These are phyloP conservation scores for Falciphora oryzae DNA, from an alignment of 2,329 filamentous ascomycete species.

Conservation along the genomic window DNA sequence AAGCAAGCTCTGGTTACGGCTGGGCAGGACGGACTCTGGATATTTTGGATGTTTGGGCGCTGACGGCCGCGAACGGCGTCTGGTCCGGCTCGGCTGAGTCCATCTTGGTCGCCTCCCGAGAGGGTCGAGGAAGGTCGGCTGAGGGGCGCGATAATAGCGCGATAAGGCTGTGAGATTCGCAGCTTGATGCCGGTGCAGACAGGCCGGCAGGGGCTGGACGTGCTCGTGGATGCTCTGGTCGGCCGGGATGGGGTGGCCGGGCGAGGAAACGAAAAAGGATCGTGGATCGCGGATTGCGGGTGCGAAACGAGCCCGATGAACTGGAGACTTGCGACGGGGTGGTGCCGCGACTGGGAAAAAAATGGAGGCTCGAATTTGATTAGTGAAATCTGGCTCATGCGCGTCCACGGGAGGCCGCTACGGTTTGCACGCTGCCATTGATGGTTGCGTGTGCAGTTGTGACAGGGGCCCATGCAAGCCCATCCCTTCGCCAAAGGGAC, in stretches of 20 bases:
- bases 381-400: constrained; percentile 16
- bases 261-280: background rate
- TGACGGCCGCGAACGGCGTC: constrained; percentile 88
- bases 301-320: background rate
- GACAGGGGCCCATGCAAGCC: background rate
- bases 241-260: background rate
- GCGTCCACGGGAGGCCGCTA: background rate
- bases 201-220: background rate
- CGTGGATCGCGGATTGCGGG: background rate
- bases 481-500: too few species aligned
- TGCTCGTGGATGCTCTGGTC: background rate
- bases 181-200: background rate
- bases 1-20: background rate
- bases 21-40: constrained; percentile 56
- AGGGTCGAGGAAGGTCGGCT: background rate
- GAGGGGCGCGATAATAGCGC: background rate
- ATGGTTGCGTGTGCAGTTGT: background rate
- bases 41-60: constrained; percentile 72
- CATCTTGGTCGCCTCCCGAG: constrained; percentile 44
- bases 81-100: constrained; percentile 81
- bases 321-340: constrained; percentile 1
- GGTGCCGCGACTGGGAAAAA: background rate
- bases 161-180: background rate
- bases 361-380: constrained; percentile 8
- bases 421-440: too few species aligned